phyloP scores from a whole-genome alignment of 1,139 yeast species.

The Zygoascus hellenicus region DNA sequence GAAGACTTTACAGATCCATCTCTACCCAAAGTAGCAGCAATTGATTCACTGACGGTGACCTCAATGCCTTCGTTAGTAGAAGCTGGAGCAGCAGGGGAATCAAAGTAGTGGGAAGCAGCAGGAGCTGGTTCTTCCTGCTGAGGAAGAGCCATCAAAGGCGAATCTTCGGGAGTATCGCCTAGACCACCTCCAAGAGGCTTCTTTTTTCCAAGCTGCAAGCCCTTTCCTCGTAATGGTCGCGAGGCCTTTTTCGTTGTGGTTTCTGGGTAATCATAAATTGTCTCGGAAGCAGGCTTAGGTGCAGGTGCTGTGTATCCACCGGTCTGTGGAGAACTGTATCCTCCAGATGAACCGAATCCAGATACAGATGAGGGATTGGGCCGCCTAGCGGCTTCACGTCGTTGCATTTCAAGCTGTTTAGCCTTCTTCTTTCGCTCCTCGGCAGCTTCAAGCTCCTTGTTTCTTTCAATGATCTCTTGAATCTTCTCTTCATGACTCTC shows the following conservation, averaged over 20 bases:
- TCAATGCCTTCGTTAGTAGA: constrained; percentile 67
- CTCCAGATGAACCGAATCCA: constrained; percentile 16
- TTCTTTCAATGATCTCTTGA: constrained; percentile 94
- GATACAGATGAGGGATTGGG: constrained; percentile 20
- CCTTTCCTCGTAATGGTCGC: constrained; percentile 55
- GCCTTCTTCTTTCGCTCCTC: constrained; percentile 97
- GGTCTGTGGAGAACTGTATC: constrained; percentile 13
- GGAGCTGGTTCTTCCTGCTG: constrained; percentile 16
- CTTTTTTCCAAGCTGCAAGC: constrained; percentile 77
- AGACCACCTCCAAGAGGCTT: constrained; percentile 43
- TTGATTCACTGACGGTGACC: constrained; percentile 69
- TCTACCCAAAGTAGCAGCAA: constrained; percentile 71
- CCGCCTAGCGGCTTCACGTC: constrained; percentile 72
- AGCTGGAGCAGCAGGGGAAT: constrained; percentile 22
- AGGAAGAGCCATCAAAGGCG: constrained; percentile 28
- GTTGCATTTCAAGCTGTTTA: constrained; percentile 72
- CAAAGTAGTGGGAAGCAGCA: constrained; percentile 13
- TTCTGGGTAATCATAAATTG: constrained; percentile 20
- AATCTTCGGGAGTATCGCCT: constrained; percentile 34
- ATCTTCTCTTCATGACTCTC: constrained; percentile 98
- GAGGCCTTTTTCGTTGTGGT: constrained; percentile 13
- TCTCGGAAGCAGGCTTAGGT: constrained; percentile 21
- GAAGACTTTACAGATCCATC: constrained; percentile 73
- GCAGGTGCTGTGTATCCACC: constrained; percentile 12
- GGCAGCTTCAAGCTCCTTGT: constrained; percentile 93